Evolutionary conservation across 208 protist genomes (phyloP).

Genomic region (Leishmania turanica): DNA sequence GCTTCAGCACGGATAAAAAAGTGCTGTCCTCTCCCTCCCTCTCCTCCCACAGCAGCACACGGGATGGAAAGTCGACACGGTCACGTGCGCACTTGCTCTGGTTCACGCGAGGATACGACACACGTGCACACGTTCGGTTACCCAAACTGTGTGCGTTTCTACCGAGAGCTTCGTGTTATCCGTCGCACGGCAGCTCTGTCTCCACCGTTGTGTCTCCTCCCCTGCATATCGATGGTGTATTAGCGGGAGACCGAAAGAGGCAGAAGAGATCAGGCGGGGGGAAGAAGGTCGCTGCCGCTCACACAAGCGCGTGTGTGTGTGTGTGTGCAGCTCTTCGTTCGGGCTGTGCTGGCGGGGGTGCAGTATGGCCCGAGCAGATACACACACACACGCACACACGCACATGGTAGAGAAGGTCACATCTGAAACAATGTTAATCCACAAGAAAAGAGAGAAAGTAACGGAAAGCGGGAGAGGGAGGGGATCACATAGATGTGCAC

Average conservation of each 20-base stretch:
- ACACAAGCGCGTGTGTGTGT: background rate
- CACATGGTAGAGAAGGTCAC: background rate
- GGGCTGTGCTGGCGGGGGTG: background rate
- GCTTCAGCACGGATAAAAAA: background rate
- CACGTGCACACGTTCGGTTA: background rate
- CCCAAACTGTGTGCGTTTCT: background rate
- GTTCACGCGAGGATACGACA: background rate
- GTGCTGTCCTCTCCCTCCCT: background rate
- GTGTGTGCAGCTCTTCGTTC: background rate
- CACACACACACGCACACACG: background rate
- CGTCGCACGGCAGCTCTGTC: background rate
- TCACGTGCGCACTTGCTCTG: background rate
- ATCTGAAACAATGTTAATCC: background rate
- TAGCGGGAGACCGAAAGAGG: background rate
- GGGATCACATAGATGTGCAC: background rate
- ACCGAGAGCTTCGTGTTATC: background rate
- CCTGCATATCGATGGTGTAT: background rate
- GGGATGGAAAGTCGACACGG: background rate
- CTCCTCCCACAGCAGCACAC: background rate
- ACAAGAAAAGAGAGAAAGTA: background rate
- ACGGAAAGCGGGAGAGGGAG: background rate
- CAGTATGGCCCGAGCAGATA: background rate
- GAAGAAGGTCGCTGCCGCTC: background rate
- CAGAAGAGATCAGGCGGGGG: background rate
- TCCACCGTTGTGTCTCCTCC: background rate